Conservation (phyloP, 176 grass and related monocot genomes). For the Carex littledalei region DNA sequence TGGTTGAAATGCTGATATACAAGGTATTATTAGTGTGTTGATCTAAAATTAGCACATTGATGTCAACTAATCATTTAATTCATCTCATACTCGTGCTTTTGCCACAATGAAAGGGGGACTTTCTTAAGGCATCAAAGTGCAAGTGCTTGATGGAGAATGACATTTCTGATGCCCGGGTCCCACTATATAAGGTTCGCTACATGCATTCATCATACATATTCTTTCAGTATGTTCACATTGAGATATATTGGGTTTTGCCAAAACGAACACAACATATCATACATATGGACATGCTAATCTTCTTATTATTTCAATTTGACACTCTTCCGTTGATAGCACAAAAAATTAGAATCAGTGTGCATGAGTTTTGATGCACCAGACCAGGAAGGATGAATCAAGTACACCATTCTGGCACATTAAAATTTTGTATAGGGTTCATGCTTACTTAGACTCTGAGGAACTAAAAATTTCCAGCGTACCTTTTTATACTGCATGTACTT, state of each 20-base stretch:
- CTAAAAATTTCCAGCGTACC: too few species aligned
- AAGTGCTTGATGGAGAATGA: background rate
- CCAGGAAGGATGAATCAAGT: too few species aligned
- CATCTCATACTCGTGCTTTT: background rate
- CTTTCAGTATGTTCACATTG: background rate
- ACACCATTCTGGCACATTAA: too few species aligned
- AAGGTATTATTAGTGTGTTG: slow-evolving; percentile 10
- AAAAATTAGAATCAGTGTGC: too few species aligned
- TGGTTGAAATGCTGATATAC: slow-evolving; percentile 28
- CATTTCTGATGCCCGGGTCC: slow-evolving; percentile 1
- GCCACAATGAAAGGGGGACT: background rate
- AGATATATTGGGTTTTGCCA: background rate
- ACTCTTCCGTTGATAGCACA: too few species aligned
- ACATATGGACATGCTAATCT: background rate
- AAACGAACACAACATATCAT: background rate
- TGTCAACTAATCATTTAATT: background rate
- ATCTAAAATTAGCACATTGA: background rate
- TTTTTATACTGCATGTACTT: too few species aligned
- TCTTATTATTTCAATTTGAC: background rate
- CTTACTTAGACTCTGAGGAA: too few species aligned
- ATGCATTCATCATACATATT: background rate
- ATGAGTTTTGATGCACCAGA: too few species aligned
- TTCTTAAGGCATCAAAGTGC: background rate
- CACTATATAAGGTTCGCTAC: slow-evolving; percentile 5
- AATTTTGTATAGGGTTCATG: too few species aligned